These are phyloP conservation scores for Macrocybe gigantea DNA, from an alignment of 768 basidiomycete species.

Conservation along the genomic window DNA sequence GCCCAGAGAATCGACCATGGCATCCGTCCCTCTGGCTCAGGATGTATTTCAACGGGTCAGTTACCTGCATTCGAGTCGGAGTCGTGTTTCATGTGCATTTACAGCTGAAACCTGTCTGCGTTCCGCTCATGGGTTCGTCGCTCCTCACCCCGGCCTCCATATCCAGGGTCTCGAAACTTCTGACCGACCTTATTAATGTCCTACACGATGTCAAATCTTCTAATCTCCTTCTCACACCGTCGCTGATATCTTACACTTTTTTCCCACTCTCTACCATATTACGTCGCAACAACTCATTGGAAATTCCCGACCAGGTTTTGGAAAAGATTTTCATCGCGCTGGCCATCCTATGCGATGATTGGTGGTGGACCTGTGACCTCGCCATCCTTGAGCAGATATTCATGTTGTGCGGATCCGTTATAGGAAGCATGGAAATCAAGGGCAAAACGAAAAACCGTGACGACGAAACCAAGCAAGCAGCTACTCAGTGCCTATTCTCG, in stretches of 20 bases:
- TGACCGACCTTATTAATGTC: conserved; percentile 45
- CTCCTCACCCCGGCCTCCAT: conserved; percentile 52
- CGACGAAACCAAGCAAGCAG: conserved; percentile 80
- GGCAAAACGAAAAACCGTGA: conserved; percentile 64
- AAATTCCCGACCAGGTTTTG: conserved; percentile 75
- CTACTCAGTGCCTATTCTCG: conserved; percentile 56
- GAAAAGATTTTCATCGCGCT: conserved; percentile 66
- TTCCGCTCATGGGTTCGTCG: conserved; percentile 72
- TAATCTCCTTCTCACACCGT: conserved; percentile 36
- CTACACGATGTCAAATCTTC: conserved; percentile 39
- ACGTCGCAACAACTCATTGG: conserved; percentile 60
- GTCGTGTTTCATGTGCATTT: neutral
- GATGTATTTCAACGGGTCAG: conserved; percentile 34
- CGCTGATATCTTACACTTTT: conserved; percentile 78
- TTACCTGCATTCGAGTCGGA: neutral
- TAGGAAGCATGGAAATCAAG: conserved; percentile 61
- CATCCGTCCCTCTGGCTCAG: conserved; percentile 3
- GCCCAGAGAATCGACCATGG: neutral
- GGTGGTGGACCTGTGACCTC: conserved; percentile 82
- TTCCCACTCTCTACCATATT: conserved; percentile 85
- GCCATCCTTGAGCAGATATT: conserved; percentile 83
- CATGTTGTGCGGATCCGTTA: conserved; percentile 61
- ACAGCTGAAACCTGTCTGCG: conserved; percentile 69
- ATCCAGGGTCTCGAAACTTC: conserved; percentile 38
- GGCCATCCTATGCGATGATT: conserved; percentile 53